Evolutionary conservation across 1,284 basidiomycete species (phyloP).

Genomic region (Rhodofomes roseus): DNA sequence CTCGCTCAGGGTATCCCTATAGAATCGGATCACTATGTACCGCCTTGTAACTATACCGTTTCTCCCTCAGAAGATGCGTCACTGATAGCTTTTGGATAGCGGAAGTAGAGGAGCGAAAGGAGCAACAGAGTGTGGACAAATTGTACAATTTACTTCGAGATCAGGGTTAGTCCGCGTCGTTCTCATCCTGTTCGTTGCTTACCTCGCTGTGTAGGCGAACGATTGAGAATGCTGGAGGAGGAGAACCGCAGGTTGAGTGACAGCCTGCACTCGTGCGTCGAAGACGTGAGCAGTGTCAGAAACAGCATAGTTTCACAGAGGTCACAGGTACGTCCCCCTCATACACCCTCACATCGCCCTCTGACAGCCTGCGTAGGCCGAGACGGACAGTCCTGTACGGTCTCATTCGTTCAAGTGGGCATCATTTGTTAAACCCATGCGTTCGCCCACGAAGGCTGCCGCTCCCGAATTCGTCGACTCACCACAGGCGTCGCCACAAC

Average conservation of each 20-base stretch:
- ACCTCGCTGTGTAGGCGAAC: constrained; percentile 48
- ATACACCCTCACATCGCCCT: background rate
- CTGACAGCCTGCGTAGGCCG: constrained; percentile 14
- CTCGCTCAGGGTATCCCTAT: constrained; percentile 79
- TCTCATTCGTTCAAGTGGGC: constrained; percentile 84
- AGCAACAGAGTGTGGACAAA: constrained; percentile 60
- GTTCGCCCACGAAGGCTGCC: constrained; percentile 68
- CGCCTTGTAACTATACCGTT: constrained; percentile 65
- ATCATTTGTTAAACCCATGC: constrained; percentile 63
- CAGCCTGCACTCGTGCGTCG: constrained; percentile 56
- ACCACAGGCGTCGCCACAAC: constrained; percentile 73
- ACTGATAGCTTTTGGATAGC: constrained; percentile 40
- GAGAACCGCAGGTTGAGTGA: constrained; percentile 70
- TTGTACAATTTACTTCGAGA: constrained; percentile 70
- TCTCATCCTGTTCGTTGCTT: background rate
- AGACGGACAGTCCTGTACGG: constrained; percentile 58
- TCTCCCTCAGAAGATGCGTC: constrained; percentile 2
- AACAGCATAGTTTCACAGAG: constrained; percentile 11
- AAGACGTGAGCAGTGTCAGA: constrained; percentile 56
- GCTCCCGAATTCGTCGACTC: constrained; percentile 48
- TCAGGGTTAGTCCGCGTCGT: constrained; percentile 53
- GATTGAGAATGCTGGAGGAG: constrained; percentile 67
- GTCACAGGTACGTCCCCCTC: constrained; percentile 23
- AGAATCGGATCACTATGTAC: constrained; percentile 84
- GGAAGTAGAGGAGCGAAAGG: constrained; percentile 60